Evolutionary conservation across 768 basidiomycete genomes (phyloP).

Genomic region (Boletus coccyginus): DNA sequence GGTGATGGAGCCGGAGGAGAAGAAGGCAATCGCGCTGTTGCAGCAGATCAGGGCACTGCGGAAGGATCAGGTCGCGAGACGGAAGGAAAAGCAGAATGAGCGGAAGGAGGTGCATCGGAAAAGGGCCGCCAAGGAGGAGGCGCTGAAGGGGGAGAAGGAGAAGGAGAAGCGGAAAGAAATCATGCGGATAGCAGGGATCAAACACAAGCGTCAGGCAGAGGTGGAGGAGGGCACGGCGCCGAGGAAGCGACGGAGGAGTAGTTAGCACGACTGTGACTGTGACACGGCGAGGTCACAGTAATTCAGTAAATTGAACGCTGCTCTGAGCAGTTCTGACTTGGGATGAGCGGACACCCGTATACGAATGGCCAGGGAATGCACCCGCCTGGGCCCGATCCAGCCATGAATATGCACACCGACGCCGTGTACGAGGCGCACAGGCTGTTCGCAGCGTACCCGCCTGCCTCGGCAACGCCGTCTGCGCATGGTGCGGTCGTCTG

Average conservation of each 20-base stretch:
- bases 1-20: constrained; percentile 93
- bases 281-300: constrained; percentile 18
- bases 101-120: constrained; percentile 65
- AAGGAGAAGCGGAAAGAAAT: constrained; percentile 75
- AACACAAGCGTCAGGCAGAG: constrained; percentile 64
- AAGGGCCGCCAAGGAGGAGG: constrained; percentile 71
- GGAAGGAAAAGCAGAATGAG: constrained; percentile 87
- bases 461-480: constrained; percentile 75
- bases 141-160: constrained; percentile 59
- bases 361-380: constrained; percentile 18
- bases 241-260: constrained; percentile 50
- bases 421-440: constrained; percentile 67
- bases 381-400: constrained; percentile 8
- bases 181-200: constrained; percentile 70
- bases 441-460: constrained; percentile 65
- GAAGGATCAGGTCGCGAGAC: constrained; percentile 78
- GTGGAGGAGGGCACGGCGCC: constrained; percentile 50
- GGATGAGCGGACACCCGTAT: constrained; percentile 29
- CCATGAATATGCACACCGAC: constrained; percentile 27
- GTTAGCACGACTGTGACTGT: constrained; percentile 15
- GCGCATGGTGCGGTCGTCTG: constrained; percentile 53
- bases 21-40: constrained; percentile 82
- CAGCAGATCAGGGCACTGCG: constrained; percentile 92
- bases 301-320: neutral
- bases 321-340: neutral